A percentile compares a stretch with the other conserved stretches of the same genome.
Conservation (phyloP, 257 asterid species). For the Penstemon newberryi region DNA sequence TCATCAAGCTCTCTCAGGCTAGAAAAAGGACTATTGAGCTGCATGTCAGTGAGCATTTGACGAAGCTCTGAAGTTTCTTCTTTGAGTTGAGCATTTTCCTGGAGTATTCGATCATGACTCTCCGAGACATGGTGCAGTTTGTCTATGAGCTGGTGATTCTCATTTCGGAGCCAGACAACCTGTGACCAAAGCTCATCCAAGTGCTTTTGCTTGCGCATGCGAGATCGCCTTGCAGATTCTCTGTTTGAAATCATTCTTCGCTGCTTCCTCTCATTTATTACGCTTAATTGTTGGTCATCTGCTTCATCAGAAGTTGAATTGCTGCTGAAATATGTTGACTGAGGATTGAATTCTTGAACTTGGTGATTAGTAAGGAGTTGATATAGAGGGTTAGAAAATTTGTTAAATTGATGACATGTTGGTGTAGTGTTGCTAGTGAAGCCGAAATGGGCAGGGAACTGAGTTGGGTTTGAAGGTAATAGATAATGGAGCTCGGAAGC, state of each 20-base stretch:
- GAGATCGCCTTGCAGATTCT: constrained; percentile 86
- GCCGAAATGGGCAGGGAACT: constrained; percentile 47
- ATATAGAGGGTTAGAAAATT: constrained; percentile 46
- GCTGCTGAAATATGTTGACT: constrained; percentile 61
- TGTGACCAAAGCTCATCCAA: constrained; percentile 92
- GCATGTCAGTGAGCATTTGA: constrained; percentile 62
- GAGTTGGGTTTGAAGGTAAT: constrained; percentile 54
- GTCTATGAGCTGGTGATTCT: constrained; percentile 72
- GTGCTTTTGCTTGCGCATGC: constrained; percentile 92
- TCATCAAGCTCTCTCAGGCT: constrained; percentile 51
- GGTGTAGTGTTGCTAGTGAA: constrained; percentile 34
- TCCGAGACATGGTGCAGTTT: constrained; percentile 67
- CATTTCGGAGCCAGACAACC: constrained; percentile 72
- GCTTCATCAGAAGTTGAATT: constrained; percentile 91
- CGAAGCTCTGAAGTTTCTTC: constrained; percentile 74
- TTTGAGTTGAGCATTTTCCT: constrained; percentile 70
- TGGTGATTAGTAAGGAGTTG: constrained; percentile 54
- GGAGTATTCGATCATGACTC: constrained; percentile 51
- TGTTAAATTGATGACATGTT: constrained; percentile 37
- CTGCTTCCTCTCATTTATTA: constrained; percentile 78
- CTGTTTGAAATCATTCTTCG: constrained; percentile 88
- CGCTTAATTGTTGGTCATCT: constrained; percentile 66
- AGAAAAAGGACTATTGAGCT: constrained; percentile 55
- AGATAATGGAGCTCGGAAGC: constrained; percentile 52
- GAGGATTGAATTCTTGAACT: constrained; percentile 59